These are phyloP conservation scores for Sextonia rubra DNA, from an alignment of 164 flowering plant genomes.

Conservation along the genomic window DNA sequence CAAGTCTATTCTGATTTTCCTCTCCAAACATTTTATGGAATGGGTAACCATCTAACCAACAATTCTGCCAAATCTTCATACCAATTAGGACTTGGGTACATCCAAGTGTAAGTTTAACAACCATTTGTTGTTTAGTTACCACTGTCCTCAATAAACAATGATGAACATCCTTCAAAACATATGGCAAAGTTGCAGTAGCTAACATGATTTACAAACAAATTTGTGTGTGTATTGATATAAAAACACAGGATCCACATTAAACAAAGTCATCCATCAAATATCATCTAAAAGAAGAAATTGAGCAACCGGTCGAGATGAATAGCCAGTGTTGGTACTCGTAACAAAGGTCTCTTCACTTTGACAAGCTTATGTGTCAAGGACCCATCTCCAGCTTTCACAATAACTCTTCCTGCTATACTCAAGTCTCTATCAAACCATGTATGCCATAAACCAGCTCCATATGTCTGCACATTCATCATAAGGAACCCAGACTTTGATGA, in stretches of 20 bases:
- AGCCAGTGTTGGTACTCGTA: constrained; percentile 87
- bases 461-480: constrained; percentile 90
- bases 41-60: neutral
- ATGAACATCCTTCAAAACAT: neutral
- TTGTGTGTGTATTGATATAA: too few relatives aligned
- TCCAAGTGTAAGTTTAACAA: too few relatives aligned
- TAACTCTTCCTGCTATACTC: constrained; percentile 87
- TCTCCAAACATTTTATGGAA: neutral
- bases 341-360: constrained; percentile 75
- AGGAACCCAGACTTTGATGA: constrained; percentile 69
- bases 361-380: constrained; percentile 81
- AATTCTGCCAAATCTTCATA: neutral
- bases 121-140: neutral
- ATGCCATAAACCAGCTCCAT: constrained; percentile 97
- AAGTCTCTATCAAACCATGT: constrained; percentile 97
- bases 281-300: neutral
- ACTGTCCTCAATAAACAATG: neutral
- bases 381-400: constrained; percentile 63
- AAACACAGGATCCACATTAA: neutral
- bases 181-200: neutral
- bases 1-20: neutral
- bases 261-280: neutral
- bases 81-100: too few relatives aligned
- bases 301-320: constrained; percentile 90
- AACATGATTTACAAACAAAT: neutral